Evolutionary conservation across 2,329 filamentous ascomycete genomes (phyloP), one percentile per base, ranked within the genome.

Genomic region (Pyrenochaeta sp.): DNA sequence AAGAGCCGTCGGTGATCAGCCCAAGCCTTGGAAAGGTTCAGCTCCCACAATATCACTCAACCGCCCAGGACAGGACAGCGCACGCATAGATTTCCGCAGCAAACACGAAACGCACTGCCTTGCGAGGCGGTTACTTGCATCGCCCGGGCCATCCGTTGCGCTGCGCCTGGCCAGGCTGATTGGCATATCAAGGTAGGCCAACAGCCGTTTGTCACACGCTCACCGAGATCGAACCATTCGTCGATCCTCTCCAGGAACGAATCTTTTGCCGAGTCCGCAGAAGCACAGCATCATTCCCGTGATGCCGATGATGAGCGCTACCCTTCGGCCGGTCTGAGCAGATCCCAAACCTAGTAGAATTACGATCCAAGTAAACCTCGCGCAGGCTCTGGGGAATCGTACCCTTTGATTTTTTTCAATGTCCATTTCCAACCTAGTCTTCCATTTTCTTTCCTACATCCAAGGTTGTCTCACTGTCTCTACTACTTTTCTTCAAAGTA

Each of bases 251-350:
- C 35, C 23, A 22, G 34, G 35, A 28, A 26, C 27, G 29, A 24
- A 19, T 19, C 18, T 27, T 7, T 7, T 21, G 20, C 32, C 10
- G 22, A 15, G 4, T n/a, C 32, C 13, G 14, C 10, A 17, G 7
- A 21, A 14, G 31, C 23, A 21, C 29, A 18, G 8, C 15, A 17
- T 13, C 6, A 29, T 18, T 20, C n/a, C 23, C 7, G 30, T 44
- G 41, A 44, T 29, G 35, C 30, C 19, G 29, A 19, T 19, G 28
- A 13, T 7, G 14, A 19, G 3, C 6, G 19, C 21, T 40, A n/a
- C 19, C n/a, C n/a, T 24, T 39, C 34, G 38, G 39, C 39, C 44
- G 44, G 42, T 42, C 34, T 34, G 37, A 35, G 20, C 35, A 48
- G 30, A 39, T 48, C 27, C 23, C 34, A 29, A 7, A 13, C 13